Evolutionary conservation across 106 monocot genomes (phyloP).

Genomic region (Allium fistulosum): DNA sequence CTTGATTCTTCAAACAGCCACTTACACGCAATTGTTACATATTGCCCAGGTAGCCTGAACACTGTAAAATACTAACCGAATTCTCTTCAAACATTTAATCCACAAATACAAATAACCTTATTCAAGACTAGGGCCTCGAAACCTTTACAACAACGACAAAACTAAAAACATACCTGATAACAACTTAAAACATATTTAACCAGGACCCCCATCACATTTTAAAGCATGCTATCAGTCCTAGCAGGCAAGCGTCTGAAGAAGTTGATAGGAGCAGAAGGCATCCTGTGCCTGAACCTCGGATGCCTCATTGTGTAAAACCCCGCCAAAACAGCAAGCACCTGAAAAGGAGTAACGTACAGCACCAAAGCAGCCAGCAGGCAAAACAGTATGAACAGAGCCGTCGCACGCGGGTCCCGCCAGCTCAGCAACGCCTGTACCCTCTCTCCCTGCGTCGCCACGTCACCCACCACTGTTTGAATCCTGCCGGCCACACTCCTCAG

Average conservation of each 20-base stretch:
- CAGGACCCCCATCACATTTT: not conserved
- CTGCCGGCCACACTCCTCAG: constrained; percentile 33
- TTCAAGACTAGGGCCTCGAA: too few relatives aligned
- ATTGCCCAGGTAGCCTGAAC: too few relatives aligned
- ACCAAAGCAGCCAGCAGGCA: constrained; percentile 24
- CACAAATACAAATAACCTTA: too few relatives aligned
- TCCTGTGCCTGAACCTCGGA: constrained; percentile 28
- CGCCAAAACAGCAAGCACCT: constrained; percentile 19
- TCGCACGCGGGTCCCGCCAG: constrained; percentile 28
- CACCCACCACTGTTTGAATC: constrained; percentile 30
- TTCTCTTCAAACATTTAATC: too few relatives aligned
- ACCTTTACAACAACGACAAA: too few relatives aligned
- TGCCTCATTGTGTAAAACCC: constrained; percentile 34
- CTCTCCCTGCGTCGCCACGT: constrained; percentile 35
- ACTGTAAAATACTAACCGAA: too few relatives aligned
- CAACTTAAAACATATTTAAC: too few relatives aligned
- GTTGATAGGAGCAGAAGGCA: constrained; percentile 29
- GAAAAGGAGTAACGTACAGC: constrained; percentile 33
- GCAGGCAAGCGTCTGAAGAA: constrained; percentile 34
- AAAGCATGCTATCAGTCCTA: constrained; percentile 38
- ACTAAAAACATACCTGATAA: too few relatives aligned
- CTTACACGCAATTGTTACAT: too few relatives aligned
- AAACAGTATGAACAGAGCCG: constrained; percentile 17
- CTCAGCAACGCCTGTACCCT: constrained; percentile 24
- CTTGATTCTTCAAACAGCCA: too few relatives aligned